Evolutionary conservation across 2,329 filamentous ascomycete species (phyloP), one percentile per base, ranked within the genome.

Genomic region (Talaromyces verruculosus): DNA sequence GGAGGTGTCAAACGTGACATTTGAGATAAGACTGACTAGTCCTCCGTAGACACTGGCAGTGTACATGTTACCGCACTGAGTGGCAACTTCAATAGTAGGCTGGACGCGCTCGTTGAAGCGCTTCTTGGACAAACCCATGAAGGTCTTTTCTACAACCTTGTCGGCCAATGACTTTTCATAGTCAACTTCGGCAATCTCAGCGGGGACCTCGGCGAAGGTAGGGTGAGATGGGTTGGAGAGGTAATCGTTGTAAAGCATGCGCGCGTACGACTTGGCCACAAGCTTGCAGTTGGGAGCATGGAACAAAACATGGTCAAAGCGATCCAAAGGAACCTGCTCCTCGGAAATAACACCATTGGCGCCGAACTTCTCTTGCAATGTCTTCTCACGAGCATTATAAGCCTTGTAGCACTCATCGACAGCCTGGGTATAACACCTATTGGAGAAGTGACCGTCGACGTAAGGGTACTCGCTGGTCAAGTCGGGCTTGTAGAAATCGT

Each of bases 401-500:
- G 89, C 90, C 76, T 89, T 88, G 84, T 95, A 95, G 80, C 91
- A 89, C 65, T 87, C 86, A 76, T 94, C 91, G 30, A 94, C 88
- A 61, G 91, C 91, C 82, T 91, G 86, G 69, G 85, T 91, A 82
- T 94, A 94, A 85, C 91, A 94, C 79, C 83, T 89, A 77, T 93
- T 79, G 59, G 91, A 94, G 85, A 88, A 93, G 79, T 93, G 91
- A 68, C 91, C 91, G 73, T 94, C 91, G 66, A 94, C 91, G 75
- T 91, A 89, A 69, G 91, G 91, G 82, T 94, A 94, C 82, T 94
- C 91, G 85, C 89, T 92, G 75, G 91, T 91, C 71, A 94, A 84
- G 80, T 94, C 91, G 74, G 91, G 91, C 88, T 94, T 94, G 88
- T 92, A 94, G 79, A 94, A 94, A 80, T 94, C 91, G 80, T 94